Conservation (phyloP, 2,329 filamentous ascomycete species). For the Alternaria incomplexa region DNA sequence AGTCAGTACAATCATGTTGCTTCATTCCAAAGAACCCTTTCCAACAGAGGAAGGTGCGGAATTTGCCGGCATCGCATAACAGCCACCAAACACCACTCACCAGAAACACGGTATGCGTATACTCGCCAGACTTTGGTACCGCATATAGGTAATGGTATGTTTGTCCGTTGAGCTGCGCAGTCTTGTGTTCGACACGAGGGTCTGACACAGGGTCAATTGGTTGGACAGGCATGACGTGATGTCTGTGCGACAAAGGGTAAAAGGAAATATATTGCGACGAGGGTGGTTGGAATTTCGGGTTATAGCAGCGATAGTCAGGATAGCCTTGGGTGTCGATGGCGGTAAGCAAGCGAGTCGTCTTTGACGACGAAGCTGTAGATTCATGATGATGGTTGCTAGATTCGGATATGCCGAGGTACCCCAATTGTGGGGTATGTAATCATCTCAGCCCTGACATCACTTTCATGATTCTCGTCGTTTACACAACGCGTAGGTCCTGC, state of each 20-base stretch:
- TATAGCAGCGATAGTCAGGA: not conserved
- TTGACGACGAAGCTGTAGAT: not conserved
- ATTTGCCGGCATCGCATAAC: slow-evolving; percentile 1
- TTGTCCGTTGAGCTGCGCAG: slow-evolving; percentile 68
- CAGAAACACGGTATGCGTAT: slow-evolving; percentile 61
- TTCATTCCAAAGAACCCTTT: not conserved
- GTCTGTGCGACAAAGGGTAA: slow-evolving; percentile 1
- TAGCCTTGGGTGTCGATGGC: not conserved
- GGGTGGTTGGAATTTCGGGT: not conserved
- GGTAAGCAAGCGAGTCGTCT: not conserved
- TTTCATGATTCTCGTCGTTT: not conserved
- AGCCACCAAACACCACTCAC: slow-evolving; percentile 37
- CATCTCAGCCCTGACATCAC: not conserved
- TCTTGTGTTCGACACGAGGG: slow-evolving; percentile 68
- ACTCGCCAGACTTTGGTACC: slow-evolving; percentile 51
- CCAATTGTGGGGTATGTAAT: not conserved
- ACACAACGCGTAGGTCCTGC: not conserved
- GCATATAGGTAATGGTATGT: slow-evolving; percentile 70
- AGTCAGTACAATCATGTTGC: not conserved
- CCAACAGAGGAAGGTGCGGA: not conserved
- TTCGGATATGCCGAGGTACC: slow-evolving; percentile 1
- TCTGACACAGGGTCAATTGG: slow-evolving; percentile 70
- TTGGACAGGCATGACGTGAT: slow-evolving; percentile 59
- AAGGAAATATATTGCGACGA: slow-evolving; percentile 1
- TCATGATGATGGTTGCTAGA: not conserved